Conservation (phyloP, 805 yeast species). For the Hanseniaspora occidentalis region DNA sequence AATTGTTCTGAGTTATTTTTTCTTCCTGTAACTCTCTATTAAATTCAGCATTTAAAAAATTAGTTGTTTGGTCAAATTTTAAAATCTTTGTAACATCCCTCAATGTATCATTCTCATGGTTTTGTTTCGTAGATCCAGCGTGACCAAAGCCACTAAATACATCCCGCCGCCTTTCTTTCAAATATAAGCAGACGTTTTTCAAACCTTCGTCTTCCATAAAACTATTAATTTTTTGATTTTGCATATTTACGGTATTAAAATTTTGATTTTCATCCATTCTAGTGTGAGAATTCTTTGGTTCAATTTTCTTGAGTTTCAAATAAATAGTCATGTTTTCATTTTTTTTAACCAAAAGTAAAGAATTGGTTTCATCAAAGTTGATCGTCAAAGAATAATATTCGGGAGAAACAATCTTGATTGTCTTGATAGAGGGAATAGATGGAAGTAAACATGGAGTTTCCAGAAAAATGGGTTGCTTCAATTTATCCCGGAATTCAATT, state of each 20-base stretch:
- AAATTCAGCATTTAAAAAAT: not conserved
- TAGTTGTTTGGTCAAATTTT: not conserved
- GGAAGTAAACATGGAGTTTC: slow-evolving; percentile 65
- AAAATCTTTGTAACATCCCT: not conserved
- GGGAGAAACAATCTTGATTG: slow-evolving; percentile 33
- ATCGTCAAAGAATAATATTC: slow-evolving; percentile 40
- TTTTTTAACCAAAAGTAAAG: not conserved
- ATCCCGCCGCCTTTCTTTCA: not conserved
- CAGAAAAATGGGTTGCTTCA: slow-evolving; percentile 24
- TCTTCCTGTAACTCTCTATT: slow-evolving; percentile 1
- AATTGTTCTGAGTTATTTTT: not conserved
- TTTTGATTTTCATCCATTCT: not conserved
- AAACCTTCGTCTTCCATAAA: not conserved
- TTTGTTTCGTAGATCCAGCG: not conserved
- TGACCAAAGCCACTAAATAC: not conserved
- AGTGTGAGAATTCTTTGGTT: not conserved
- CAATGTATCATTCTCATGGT: not conserved
- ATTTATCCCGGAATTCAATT: slow-evolving; percentile 25
- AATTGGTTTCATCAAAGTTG: slow-evolving; percentile 5
- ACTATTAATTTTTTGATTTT: too few relatives aligned
- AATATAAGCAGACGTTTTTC: not conserved
- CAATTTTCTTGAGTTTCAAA: not conserved
- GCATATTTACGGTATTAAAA: too few relatives aligned
- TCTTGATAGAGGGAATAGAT: slow-evolving; percentile 34
- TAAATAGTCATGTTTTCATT: not conserved